A percentile compares a stretch with the other conserved stretches of the same genome.
Evolutionary conservation across 208 protist genomes (phyloP).

Genomic region (Porcisia deanei): DNA sequence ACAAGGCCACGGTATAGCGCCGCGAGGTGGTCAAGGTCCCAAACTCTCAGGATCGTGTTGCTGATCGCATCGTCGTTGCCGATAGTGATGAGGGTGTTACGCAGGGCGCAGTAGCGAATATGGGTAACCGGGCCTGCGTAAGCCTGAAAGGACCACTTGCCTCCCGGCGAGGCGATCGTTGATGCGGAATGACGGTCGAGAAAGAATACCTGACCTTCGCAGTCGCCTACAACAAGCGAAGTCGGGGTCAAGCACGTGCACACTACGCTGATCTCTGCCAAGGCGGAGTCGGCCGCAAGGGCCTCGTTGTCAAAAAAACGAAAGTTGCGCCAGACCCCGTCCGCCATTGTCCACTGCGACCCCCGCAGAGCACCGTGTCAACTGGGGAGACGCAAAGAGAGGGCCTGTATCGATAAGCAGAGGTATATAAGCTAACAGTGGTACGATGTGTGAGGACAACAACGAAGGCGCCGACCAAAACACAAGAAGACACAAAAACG

Average conservation of each 20-base stretch:
- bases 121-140: conserved; percentile 81
- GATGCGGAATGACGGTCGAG: conserved; percentile 51
- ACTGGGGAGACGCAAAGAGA: not conserved
- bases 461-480: not conserved
- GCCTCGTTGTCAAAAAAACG: conserved; percentile 69
- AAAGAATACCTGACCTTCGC: conserved; percentile 73
- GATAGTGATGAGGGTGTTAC: conserved; percentile 74
- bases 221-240: conserved; percentile 82
- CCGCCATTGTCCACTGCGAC: conserved; percentile 5
- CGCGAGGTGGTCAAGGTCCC: conserved; percentile 46
- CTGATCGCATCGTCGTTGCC: conserved; percentile 72
- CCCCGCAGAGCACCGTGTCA: not conserved
- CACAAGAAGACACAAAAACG: not conserved
- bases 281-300: conserved; percentile 23
- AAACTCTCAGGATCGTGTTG: conserved; percentile 60
- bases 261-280: conserved; percentile 55
- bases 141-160: conserved; percentile 61
- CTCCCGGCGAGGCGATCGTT: not conserved
- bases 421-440: not conserved
- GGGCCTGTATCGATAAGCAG: not conserved
- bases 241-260: conserved; percentile 78
- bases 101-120: conserved; percentile 43
- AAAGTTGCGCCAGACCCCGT: conserved; percentile 40
- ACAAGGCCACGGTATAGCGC: conserved; percentile 24
- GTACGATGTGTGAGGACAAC: not conserved